Percentiles rank a stretch among this genome's conserved stretches.
phyloP scores from a whole-genome alignment of 78 protist species.

The Trichosphaerium sp. region DNA sequence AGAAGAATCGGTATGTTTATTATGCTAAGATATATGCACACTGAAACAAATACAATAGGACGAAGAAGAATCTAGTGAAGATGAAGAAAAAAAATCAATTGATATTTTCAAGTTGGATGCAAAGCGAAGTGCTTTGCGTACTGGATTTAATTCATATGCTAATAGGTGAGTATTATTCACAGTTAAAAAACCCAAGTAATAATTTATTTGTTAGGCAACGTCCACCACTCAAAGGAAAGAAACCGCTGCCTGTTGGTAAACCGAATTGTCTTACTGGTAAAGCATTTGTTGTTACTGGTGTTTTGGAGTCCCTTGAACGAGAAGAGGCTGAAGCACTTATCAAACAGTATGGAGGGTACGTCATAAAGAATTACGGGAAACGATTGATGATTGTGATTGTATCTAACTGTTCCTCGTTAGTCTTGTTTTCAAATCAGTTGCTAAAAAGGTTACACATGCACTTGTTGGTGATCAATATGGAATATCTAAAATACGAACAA shows the following conservation, averaged over 20 bases:
- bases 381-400: neutral
- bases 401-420: conserved; percentile 27
- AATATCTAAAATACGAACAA: conserved; percentile 1
- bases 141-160: too few relatives aligned
- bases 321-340: conserved; percentile 24
- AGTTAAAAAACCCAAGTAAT: too few relatives aligned
- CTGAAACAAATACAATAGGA: too few relatives aligned
- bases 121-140: too few relatives aligned
- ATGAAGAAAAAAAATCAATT: too few relatives aligned
- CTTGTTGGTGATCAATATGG: conserved; percentile 34
- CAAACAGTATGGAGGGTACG: neutral
- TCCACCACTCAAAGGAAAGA: conserved; percentile 20
- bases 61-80: too few relatives aligned
- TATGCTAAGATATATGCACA: too few relatives aligned
- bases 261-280: conserved; percentile 12
- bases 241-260: conserved; percentile 34
- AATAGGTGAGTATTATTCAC: too few relatives aligned
- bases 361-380: neutral
- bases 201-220: too few relatives aligned
- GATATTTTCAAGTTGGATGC: too few relatives aligned
- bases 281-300: conserved; percentile 31
- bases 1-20: too few relatives aligned
- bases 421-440: neutral
- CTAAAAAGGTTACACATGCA: conserved; percentile 4
- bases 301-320: conserved; percentile 39